phyloP scores from a whole-genome alignment of 768 basidiomycete species.

The Rubroboletus satanas region DNA sequence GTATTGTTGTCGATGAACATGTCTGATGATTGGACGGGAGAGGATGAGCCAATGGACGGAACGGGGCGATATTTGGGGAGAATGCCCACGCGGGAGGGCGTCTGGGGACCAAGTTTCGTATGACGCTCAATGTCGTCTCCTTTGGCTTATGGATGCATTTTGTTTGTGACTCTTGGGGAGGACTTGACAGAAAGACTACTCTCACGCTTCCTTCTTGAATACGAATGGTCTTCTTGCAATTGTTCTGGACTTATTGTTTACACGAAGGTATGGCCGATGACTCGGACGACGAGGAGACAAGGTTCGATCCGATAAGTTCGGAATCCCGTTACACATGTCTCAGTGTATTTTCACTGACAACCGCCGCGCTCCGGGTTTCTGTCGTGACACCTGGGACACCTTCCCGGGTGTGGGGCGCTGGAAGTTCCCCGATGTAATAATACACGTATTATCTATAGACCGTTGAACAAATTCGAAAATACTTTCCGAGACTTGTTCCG shows the following conservation, averaged over 20 bases:
- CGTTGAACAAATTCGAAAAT: background rate
- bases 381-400: background rate
- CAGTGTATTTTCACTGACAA: background rate
- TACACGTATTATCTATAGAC: too few relatives aligned
- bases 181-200: background rate
- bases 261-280: background rate
- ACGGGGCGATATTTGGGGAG: background rate
- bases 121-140: background rate
- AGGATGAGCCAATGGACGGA: background rate
- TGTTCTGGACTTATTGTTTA: background rate
- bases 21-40: background rate
- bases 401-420: background rate
- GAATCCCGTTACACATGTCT: background rate
- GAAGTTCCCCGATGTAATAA: background rate
- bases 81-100: background rate
- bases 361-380: background rate
- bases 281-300: background rate
- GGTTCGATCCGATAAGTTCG: background rate
- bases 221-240: background rate
- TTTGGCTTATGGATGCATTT: background rate
- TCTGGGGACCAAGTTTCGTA: background rate
- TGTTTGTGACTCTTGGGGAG: background rate
- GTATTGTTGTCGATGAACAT: background rate
- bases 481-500: background rate
- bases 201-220: background rate